phyloP scores from a whole-genome alignment of 1,139 yeast species.

The Saccharomyces hybrid region DNA sequence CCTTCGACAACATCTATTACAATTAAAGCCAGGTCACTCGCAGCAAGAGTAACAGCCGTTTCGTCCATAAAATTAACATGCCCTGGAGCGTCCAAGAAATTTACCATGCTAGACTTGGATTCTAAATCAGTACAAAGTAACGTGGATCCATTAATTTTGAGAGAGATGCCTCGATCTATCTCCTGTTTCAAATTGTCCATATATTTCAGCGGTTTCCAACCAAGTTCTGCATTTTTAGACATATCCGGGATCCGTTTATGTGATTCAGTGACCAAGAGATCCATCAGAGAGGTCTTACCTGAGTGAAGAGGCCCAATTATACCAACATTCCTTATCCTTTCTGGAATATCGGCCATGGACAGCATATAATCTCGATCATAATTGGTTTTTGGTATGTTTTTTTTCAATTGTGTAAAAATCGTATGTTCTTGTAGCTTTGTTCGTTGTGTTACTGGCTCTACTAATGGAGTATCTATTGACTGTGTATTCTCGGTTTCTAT shows the following conservation, averaged over 20 bases:
- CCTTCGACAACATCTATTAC: conserved; percentile 89
- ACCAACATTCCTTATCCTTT: conserved; percentile 68
- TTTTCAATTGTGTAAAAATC: conserved; percentile 15
- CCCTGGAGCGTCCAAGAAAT: conserved; percentile 84
- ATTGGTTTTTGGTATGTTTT: conserved; percentile 47
- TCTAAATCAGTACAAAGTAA: conserved; percentile 50
- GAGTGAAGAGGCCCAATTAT: conserved; percentile 74
- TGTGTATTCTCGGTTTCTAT: conserved; percentile 51
- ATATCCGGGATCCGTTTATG: conserved; percentile 40
- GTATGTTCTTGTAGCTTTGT: conserved; percentile 9
- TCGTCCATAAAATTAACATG: conserved; percentile 82
- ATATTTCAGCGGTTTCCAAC: conserved; percentile 36
- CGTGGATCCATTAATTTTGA: conserved; percentile 58
- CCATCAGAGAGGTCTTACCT: conserved; percentile 85
- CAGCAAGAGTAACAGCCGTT: conserved; percentile 46
- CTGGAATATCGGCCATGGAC: conserved; percentile 47
- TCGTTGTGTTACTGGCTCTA: conserved; percentile 39
- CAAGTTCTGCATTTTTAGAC: conserved; percentile 28
- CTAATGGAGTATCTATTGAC: conserved; percentile 54
- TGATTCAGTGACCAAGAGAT: conserved; percentile 56
- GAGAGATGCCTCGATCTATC: conserved; percentile 58
- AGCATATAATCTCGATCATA: conserved; percentile 61
- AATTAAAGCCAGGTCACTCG: conserved; percentile 59
- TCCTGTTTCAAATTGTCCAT: conserved; percentile 70
- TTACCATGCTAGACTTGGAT: conserved; percentile 52